Evolutionary conservation across 2,329 filamentous ascomycete genomes (phyloP).

Genomic region (Grosmannia serpens): DNA sequence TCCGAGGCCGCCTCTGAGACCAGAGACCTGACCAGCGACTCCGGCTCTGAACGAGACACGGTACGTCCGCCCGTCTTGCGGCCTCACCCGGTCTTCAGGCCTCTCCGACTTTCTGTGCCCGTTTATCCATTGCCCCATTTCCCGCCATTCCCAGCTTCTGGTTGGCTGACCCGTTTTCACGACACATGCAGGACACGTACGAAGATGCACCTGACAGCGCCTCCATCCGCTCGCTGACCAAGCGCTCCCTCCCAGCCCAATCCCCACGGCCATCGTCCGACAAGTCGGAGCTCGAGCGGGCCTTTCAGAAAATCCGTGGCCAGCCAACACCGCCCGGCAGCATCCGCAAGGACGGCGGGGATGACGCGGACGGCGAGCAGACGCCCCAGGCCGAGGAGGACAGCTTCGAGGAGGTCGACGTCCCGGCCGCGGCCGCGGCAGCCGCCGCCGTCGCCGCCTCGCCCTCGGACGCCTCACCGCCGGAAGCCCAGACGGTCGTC

Average conservation of each 20-base stretch:
- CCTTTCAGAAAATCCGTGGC: constrained; percentile 12
- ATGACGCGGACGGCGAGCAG: constrained; percentile 15
- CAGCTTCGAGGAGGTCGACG: constrained; percentile 10
- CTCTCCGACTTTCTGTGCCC: too few relatives aligned
- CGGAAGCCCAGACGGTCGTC: constrained; percentile 6
- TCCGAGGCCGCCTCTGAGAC: neutral
- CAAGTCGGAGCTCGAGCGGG: constrained; percentile 19
- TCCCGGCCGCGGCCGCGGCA: neutral
- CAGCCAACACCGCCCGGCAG: neutral
- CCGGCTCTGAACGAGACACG: constrained; percentile 10
- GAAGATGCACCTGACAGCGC: constrained; percentile 67
- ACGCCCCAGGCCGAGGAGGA: constrained; percentile 13
- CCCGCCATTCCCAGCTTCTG: neutral
- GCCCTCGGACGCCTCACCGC: neutral
- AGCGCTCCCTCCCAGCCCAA: constrained; percentile 25
- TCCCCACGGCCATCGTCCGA: constrained; percentile 6
- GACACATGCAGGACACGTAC: constrained; percentile 54
- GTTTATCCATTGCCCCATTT: neutral
- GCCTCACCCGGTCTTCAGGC: too few relatives aligned
- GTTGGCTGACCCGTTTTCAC: constrained; percentile 4
- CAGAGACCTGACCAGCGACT: neutral
- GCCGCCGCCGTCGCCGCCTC: too few relatives aligned
- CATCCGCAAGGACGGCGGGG: constrained; percentile 15
- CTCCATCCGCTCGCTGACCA: constrained; percentile 53
- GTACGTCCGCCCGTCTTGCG: constrained; percentile 2